Evolutionary conservation across 78 protist genomes (phyloP).

Genomic region (Dictyostelium capitatum): DNA sequence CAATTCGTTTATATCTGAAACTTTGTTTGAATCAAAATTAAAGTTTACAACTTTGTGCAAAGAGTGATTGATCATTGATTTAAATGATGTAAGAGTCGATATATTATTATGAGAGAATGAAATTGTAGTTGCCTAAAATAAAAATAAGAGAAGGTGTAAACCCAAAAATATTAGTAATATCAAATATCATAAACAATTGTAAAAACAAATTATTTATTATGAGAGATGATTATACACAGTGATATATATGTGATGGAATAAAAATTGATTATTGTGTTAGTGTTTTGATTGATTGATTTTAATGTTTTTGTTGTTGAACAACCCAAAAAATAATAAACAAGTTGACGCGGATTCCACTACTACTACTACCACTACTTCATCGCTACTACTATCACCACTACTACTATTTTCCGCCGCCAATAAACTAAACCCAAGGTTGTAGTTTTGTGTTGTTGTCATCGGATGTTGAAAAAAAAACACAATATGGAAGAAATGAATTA

Average conservation of each 20-base stretch:
- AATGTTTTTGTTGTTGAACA: too few species aligned
- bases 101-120: constrained; percentile 66
- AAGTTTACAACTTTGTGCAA: constrained; percentile 47
- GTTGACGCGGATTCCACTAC: too few species aligned
- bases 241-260: too few species aligned
- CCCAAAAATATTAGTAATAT: neutral
- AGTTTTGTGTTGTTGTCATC: neutral
- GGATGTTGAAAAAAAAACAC: neutral
- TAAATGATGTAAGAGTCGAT: constrained; percentile 35
- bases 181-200: neutral
- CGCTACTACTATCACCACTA: too few species aligned
- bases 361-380: too few species aligned
- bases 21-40: constrained; percentile 52
- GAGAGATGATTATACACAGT: too few species aligned
- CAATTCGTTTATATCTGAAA: constrained; percentile 20
- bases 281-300: too few species aligned
- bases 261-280: too few species aligned
- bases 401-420: too few species aligned
- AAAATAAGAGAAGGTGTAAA: neutral
- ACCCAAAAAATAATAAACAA: too few species aligned
- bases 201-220: too few species aligned
- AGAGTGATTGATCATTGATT: neutral
- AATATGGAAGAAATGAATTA: neutral
- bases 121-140: constrained; percentile 46
- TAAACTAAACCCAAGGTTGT: constrained; percentile 1